These are phyloP conservation scores for Otatea glauca DNA, from an alignment of 176 grass and related monocot species.

Conservation along the genomic window DNA sequence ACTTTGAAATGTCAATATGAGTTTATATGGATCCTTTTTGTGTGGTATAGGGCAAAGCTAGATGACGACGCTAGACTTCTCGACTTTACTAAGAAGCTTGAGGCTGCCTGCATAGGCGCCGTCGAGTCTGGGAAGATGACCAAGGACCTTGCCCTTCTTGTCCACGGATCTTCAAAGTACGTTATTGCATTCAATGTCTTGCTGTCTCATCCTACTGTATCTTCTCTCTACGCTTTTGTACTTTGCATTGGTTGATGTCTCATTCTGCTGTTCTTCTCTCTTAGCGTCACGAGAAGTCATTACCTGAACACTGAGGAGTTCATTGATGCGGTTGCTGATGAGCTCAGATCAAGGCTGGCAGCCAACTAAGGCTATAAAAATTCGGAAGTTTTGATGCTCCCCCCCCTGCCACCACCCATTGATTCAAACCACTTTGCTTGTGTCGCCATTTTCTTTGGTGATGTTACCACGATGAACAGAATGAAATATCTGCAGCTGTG, in stretches of 20 bases:
- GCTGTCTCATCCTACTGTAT: not conserved
- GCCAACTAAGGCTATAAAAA: conserved; percentile 47
- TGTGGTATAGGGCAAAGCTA: no score
- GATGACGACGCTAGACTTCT: no score
- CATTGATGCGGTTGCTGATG: conserved; percentile 75
- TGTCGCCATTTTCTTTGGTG: conserved; percentile 14
- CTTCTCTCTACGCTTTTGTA: no score
- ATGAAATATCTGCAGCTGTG: no score
- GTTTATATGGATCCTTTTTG: no score
- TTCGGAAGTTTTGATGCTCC: not conserved
- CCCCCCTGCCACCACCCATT: not conserved
- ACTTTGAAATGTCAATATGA: no score
- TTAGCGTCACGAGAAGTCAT: conserved; percentile 64
- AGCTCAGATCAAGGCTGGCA: conserved; percentile 60
- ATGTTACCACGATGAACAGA: no score
- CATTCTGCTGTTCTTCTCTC: conserved; percentile 13
- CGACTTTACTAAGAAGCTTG: conserved; percentile 78
- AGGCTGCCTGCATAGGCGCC: conserved; percentile 70
- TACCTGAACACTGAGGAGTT: conserved; percentile 93
- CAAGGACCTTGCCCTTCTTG: conserved; percentile 88
- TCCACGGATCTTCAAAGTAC: conserved; percentile 85
- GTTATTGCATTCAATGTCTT: not conserved
- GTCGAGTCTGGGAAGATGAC: conserved; percentile 98
- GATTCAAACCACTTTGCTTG: conserved; percentile 16
- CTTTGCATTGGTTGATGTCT: not conserved